Evolutionary conservation across 495 filamentous ascomycete species (phyloP), one percentile per base, ranked within the genome.

Genomic region (Penicillium roqueforti): DNA sequence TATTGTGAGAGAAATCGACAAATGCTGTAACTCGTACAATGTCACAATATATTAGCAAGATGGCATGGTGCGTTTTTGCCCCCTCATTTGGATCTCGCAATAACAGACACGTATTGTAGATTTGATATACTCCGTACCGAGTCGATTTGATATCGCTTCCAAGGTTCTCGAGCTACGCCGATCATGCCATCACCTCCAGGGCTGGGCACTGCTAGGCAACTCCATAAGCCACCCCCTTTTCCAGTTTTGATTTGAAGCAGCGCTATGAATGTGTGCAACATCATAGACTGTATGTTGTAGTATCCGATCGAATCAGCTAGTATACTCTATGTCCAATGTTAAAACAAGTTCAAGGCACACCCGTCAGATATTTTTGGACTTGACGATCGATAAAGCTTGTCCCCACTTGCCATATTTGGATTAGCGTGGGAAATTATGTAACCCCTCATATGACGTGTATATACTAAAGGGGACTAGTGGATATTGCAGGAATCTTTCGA

Each of bases 101-200:
- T 36, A 28, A 22, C 19, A 22, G 10, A 10, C 26, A 23, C 18
- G n/a, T n/a, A 45, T 44, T 29, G 14, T 20, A 6, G 10, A 47
- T 32, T 11, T 20, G 26, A 46, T 46, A 16, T 47, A 23, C n/a
- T n/a, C n/a, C n/a, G n/a, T n/a, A n/a, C n/a, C n/a, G n/a, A n/a
- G 22, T 2, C 18, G 4, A 18, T 2, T 13, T 37, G 16, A 22
- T n/a, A 16, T 13, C 28, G 3, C 14, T 36, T 16, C 32, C 32
- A 16, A 16, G 32, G 32, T 36, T 36, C n/a, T 36, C 32, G 32
- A n/a, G 0, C 32, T 6, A 16, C 29, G 54, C 32, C 23, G 40
- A 52, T 47, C 40, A 46, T 52, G 22, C 32, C 54, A 34, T 52
- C 54, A 45, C n/a, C n/a, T n/a, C n/a, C n/a, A n/a, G n/a, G n/a